phyloP scores from a whole-genome alignment of 768 basidiomycete genomes.

The Podaxis rugospora region DNA sequence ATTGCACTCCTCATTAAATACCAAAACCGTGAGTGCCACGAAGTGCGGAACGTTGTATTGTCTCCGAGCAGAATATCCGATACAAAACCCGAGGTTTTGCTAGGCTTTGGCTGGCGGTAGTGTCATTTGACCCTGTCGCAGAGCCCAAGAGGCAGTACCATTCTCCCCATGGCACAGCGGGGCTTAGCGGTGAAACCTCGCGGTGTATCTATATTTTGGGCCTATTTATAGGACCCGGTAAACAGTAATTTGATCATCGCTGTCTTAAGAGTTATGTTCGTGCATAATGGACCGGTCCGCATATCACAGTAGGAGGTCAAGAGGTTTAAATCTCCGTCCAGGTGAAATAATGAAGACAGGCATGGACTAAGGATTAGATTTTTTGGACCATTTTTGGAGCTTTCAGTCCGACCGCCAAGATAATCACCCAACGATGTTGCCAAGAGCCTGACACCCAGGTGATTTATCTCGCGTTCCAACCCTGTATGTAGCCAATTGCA shows the following conservation, averaged over 20 bases:
- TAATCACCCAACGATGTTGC: no score
- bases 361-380: no score
- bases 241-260: not conserved
- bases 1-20: not conserved
- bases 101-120: not conserved
- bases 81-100: not conserved
- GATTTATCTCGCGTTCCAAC: no score
- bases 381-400: no score
- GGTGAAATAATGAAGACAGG: no score
- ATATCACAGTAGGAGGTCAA: no score
- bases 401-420: no score
- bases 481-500: not conserved
- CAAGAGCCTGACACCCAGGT: no score
- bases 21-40: not conserved
- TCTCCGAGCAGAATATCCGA: slow-evolving; percentile 4
- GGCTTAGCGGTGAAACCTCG: slow-evolving; percentile 6
- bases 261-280: not conserved
- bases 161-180: not conserved
- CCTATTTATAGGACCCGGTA: not conserved
- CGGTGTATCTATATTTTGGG: not conserved
- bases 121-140: slow-evolving; percentile 3
- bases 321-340: no score
- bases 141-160: not conserved
- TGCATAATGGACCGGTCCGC: no score
- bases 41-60: not conserved